These are phyloP conservation scores for Cyberlindnera mycetangii DNA, from an alignment of 805 yeast genomes.

Conservation along the genomic window DNA sequence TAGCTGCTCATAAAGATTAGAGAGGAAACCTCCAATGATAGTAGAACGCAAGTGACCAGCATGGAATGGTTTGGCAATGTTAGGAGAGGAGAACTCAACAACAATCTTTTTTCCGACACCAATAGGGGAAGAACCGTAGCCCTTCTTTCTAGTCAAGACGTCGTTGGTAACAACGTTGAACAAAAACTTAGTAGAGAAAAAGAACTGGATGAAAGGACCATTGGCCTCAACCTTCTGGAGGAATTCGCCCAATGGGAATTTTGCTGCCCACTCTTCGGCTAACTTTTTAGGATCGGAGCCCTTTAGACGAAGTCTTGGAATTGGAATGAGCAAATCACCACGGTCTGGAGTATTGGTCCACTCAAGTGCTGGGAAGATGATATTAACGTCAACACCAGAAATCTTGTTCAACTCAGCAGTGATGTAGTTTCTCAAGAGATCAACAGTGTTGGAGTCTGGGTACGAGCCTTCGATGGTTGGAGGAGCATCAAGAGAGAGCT, in stretches of 20 bases:
- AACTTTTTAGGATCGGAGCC: constrained; percentile 75
- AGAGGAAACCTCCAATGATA: constrained; percentile 92
- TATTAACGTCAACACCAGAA: constrained; percentile 63
- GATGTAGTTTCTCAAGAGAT: constrained; percentile 86
- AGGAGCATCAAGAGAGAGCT: constrained; percentile 41
- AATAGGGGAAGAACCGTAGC: constrained; percentile 71
- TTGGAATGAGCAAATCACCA: constrained; percentile 90
- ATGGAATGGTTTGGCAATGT: constrained; percentile 98
- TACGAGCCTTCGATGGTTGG: constrained; percentile 51
- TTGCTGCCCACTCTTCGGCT: constrained; percentile 73
- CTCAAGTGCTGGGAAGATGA: constrained; percentile 84
- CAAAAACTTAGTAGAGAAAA: constrained; percentile 65
- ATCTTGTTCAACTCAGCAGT: constrained; percentile 71
- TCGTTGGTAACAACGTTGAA: constrained; percentile 69
- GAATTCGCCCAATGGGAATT: constrained; percentile 70
- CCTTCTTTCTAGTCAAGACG: constrained; percentile 52
- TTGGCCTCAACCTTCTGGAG: constrained; percentile 71
- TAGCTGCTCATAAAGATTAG: constrained; percentile 83
- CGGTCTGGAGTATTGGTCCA: constrained; percentile 82
- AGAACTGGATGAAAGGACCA: constrained; percentile 91
- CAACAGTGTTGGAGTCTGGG: constrained; percentile 80
- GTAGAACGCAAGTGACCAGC: constrained; percentile 99
- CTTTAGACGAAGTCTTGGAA: constrained; percentile 86
- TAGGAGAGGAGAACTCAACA: constrained; percentile 95
- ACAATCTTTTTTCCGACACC: constrained; percentile 70